Evolutionary conservation across 306 rosid species (phyloP), one percentile per base, ranked within the genome.

Genomic region (Prosopis cineraria): DNA sequence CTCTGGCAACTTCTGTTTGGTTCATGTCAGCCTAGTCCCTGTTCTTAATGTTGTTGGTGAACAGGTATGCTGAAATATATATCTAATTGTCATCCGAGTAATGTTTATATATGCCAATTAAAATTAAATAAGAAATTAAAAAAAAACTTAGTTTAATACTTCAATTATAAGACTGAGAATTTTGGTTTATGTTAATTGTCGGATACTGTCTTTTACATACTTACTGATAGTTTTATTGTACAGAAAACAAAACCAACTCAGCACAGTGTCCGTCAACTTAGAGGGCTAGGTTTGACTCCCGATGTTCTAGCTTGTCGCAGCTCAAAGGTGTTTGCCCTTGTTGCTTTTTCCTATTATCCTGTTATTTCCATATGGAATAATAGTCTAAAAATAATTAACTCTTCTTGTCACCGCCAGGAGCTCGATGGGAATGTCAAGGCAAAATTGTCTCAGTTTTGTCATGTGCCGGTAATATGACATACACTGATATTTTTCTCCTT

Each of bases 201-300:
- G n/a, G 20, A 45, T 24, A 33, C 47, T 59, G 37, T 62, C 31
- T 52, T 52, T 37, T 14, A 74, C 60, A 47, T 19, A 53, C 74
- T 58, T 72, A 62, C 59, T 79, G 66, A 25, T 69, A 37, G 56
- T 34, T 74, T 75, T 52, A 45, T 71, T 78, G 40, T 84, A 71
- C 81, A 91, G 94, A 91, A 91, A 87, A 91, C 97, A 74, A 91
- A 91, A 77, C 97, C 97, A 62, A 91, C 97, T 69, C 97, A 91
- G 64, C 94, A 89, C 66, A 91, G 97, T 76, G 97, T 91, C 65
- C 91, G 94, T 10, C 93, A 85, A 76, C 97, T 91, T 25, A 84
- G 97, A 84, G 93, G 93, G 48, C 84, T 88, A 75, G 97, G 97
- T 59, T 77, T 91, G 89, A 71, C 86, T 66, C 97, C 94, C n/a